Conservation (phyloP, 2,329 filamentous ascomycete species). For the Apiospora phragmitis region DNA sequence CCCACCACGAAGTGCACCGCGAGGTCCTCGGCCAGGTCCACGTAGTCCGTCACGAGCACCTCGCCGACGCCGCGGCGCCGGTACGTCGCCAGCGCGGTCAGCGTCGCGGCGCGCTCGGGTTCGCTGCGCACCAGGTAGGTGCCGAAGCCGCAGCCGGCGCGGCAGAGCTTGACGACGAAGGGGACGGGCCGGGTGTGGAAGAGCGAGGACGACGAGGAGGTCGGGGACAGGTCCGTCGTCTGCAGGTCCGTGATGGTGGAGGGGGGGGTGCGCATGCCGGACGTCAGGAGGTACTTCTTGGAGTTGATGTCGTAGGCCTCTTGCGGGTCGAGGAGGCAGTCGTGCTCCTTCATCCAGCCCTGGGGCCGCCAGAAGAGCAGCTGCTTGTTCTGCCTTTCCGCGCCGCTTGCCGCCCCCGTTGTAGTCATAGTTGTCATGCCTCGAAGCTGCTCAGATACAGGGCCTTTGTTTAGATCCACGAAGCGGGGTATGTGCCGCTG, state of each 20-base stretch:
- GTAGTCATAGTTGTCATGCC: neutral
- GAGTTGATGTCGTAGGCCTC: slow-evolving; percentile 25
- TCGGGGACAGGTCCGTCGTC: slow-evolving; percentile 10
- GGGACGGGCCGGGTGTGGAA: slow-evolving; percentile 18
- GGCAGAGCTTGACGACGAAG: slow-evolving; percentile 25
- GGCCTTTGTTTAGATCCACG: slow-evolving; percentile 17
- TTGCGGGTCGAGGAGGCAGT: slow-evolving; percentile 22
- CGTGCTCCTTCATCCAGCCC: slow-evolving; percentile 24
- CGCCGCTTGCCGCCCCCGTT: neutral
- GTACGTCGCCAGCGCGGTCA: slow-evolving; percentile 18
- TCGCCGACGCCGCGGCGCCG: slow-evolving; percentile 19
- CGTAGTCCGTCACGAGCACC: slow-evolving; percentile 22
- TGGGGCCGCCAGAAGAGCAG: slow-evolving; percentile 26
- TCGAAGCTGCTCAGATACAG: slow-evolving; percentile 14
- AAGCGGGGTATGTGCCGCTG: slow-evolving; percentile 21
- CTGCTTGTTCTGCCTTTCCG: slow-evolving; percentile 14
- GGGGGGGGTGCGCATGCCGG: slow-evolving; percentile 21
- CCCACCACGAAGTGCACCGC: slow-evolving; percentile 26
- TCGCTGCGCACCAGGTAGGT: slow-evolving; percentile 23
- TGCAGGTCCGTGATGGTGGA: slow-evolving; percentile 17
- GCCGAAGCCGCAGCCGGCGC: slow-evolving; percentile 25
- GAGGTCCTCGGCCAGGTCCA: slow-evolving; percentile 23
- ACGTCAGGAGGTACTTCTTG: slow-evolving; percentile 22
- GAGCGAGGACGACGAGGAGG: slow-evolving; percentile 3
- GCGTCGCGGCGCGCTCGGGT: slow-evolving; percentile 12